phyloP scores from a whole-genome alignment of 352 stramenopile genomes.

The Plasmopara muralis region DNA sequence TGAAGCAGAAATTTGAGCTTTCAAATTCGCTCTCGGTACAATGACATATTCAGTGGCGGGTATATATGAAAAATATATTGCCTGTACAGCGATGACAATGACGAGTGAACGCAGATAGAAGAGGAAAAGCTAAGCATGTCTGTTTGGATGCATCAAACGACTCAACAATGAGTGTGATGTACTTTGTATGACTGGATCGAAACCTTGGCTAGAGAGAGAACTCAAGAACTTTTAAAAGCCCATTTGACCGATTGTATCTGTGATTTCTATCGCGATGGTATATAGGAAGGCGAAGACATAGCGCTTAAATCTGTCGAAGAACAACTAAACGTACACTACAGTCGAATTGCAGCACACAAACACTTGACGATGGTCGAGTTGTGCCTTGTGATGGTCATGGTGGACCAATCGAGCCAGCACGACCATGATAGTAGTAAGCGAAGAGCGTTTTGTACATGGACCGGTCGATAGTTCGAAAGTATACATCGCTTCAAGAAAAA shows the following conservation, averaged over 20 bases:
- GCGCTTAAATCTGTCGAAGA: background rate
- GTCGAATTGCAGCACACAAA: constrained; percentile 5
- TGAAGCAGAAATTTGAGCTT: background rate
- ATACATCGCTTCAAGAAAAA: constrained; percentile 3
- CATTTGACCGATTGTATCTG: constrained; percentile 5
- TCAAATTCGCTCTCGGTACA: background rate
- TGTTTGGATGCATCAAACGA: background rate
- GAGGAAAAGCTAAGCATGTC: background rate
- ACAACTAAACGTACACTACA: constrained; percentile 11
- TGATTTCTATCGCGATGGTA: constrained; percentile 11
- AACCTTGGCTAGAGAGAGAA: background rate
- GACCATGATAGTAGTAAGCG: background rate
- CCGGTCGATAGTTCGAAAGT: constrained; percentile 4
- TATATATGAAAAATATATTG: background rate
- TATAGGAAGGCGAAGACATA: constrained; percentile 5
- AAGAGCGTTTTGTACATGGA: constrained; percentile 2
- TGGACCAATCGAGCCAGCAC: too few species aligned
- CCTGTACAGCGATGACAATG: background rate
- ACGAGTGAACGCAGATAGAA: background rate
- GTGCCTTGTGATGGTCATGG: constrained; percentile 4
- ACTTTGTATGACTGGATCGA: background rate
- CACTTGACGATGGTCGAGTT: constrained; percentile 4
- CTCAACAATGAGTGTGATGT: background rate
- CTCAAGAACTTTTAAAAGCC: constrained; percentile 5
- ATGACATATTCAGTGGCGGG: background rate